phyloP scores from a whole-genome alignment of 2,329 filamentous ascomycete genomes.

The Tolypocladium paradoxum region DNA sequence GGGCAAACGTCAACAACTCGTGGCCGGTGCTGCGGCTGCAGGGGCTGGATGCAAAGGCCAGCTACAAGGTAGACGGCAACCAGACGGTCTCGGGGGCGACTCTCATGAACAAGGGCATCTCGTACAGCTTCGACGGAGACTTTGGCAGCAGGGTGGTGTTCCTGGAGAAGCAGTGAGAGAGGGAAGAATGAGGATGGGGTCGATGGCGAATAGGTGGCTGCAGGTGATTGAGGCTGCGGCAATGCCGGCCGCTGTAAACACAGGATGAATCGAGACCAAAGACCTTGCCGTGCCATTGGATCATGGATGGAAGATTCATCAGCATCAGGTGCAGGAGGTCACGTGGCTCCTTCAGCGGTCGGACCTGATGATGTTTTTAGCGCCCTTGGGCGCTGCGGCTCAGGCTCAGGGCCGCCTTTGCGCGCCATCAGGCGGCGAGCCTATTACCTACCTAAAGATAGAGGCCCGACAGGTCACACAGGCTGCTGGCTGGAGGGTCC shows the following conservation, averaged over 20 bases:
- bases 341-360: neutral
- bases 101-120: conserved; percentile 51
- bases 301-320: no score
- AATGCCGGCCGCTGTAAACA: neutral
- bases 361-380: neutral
- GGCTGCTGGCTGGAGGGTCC: neutral
- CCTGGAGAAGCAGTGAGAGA: conserved; percentile 28
- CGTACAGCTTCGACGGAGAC: conserved; percentile 38
- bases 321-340: no score
- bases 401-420: neutral
- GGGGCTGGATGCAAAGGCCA: conserved; percentile 42
- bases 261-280: neutral
- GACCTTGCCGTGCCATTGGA: neutral
- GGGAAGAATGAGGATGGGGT: neutral
- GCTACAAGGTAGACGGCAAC: conserved; percentile 42
- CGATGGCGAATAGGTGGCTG: no score
- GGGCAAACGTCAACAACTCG: conserved; percentile 38
- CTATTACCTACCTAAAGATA: no score
- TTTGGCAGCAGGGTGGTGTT: conserved; percentile 48
- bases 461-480: neutral
- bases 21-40: conserved; percentile 40
- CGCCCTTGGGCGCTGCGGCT: neutral
- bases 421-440: neutral
- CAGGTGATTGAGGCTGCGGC: neutral
- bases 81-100: conserved; percentile 44